A percentile compares a stretch with the other conserved stretches of the same genome.
These are phyloP conservation scores for Pholiota adiposa DNA, from an alignment of 1,284 basidiomycete species.

Conservation along the genomic window DNA sequence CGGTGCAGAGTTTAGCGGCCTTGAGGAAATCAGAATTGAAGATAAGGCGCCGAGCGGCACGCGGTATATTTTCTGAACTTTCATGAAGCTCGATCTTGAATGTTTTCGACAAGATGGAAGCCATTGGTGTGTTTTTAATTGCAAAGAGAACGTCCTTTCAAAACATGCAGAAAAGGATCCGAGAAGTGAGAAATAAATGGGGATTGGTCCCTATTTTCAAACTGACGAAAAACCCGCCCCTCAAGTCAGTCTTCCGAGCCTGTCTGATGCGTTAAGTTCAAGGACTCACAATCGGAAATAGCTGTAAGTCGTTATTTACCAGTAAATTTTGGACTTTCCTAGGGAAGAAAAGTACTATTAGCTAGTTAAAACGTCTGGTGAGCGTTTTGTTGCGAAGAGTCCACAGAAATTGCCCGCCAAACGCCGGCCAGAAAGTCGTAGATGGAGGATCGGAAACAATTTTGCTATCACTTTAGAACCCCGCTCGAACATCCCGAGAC, in stretches of 20 bases:
- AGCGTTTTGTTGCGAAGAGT: neutral
- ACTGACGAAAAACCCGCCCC: conserved; percentile 9
- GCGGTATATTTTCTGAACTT: conserved; percentile 44
- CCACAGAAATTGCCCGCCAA: neutral
- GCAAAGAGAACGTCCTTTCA: neutral
- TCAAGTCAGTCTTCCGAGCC: conserved; percentile 16
- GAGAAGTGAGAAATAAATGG: neutral
- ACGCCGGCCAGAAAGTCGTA: neutral
- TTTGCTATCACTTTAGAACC: conserved; percentile 17
- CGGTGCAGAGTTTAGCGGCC: conserved; percentile 64
- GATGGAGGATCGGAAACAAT: conserved; percentile 1
- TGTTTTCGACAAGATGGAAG: conserved; percentile 43
- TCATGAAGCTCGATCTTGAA: conserved; percentile 50
- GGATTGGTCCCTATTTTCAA: neutral
- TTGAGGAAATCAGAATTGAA: conserved; percentile 71
- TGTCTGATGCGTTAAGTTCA: conserved; percentile 14
- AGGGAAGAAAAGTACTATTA: neutral
- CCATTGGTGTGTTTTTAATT: conserved; percentile 26
- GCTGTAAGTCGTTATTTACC: neutral
- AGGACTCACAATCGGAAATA: conserved; percentile 10
- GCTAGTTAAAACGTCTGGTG: neutral
- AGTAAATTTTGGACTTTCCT: neutral
- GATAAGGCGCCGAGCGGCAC: conserved; percentile 65
- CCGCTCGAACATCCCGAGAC: neutral
- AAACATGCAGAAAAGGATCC: neutral